Percentiles rank a stretch among this genome's conserved stretches.
These are phyloP conservation scores for Emericellopsis atlantica DNA, from an alignment of 2,329 filamentous ascomycete genomes.

Conservation along the genomic window DNA sequence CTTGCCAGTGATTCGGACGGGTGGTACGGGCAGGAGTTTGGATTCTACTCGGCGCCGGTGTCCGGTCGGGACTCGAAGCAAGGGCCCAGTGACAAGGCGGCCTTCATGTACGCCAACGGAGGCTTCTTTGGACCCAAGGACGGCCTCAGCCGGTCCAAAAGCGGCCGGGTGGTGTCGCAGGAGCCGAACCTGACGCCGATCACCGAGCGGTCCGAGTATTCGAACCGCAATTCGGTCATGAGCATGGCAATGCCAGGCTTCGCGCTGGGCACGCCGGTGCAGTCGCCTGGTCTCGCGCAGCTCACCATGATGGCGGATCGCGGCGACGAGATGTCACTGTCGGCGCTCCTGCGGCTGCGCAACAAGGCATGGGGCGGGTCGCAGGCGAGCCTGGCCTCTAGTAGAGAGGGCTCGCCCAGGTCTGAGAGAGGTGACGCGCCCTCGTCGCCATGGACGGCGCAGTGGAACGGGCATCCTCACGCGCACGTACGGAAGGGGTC, in stretches of 20 bases:
- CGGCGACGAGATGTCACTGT: slow-evolving; percentile 56
- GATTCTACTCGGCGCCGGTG: slow-evolving; percentile 67
- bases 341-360: slow-evolving; percentile 59
- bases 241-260: slow-evolving; percentile 39
- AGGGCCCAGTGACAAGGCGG: slow-evolving; percentile 12
- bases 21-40: slow-evolving; percentile 93
- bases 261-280: slow-evolving; percentile 33
- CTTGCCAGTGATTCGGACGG: slow-evolving; percentile 86
- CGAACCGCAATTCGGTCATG: slow-evolving; percentile 83
- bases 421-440: slow-evolving; percentile 35
- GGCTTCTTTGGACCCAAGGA: slow-evolving; percentile 73
- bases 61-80: slow-evolving; percentile 26
- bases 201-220: slow-evolving; percentile 91
- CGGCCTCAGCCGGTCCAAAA: slow-evolving; percentile 52
- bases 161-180: slow-evolving; percentile 60
- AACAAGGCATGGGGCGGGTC: slow-evolving; percentile 73
- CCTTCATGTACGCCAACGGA: slow-evolving; percentile 54
- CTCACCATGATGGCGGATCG: slow-evolving; percentile 52
- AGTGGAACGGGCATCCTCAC: slow-evolving; percentile 1
- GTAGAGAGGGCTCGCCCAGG: slow-evolving; percentile 35
- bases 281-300: slow-evolving; percentile 66
- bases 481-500: slow-evolving; percentile 32
- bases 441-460: slow-evolving; percentile 23
- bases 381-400: slow-evolving; percentile 51
- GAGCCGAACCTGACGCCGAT: slow-evolving; percentile 94